These are phyloP conservation scores for Angophora floribunda DNA, from an alignment of 345 rosid genomes.

Conservation along the genomic window DNA sequence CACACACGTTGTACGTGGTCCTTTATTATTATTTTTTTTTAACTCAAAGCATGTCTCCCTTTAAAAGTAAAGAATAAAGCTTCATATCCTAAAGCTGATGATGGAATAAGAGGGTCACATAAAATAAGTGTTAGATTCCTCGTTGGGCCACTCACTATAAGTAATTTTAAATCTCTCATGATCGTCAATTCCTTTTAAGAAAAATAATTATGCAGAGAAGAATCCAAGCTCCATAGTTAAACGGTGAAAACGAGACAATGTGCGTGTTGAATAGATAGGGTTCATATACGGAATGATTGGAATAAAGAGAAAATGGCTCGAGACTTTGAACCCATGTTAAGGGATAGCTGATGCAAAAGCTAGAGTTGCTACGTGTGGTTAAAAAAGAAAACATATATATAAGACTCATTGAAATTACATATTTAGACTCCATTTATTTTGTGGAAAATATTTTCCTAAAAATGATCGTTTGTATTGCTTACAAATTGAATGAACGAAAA, in stretches of 20 bases:
- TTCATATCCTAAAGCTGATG: not conserved
- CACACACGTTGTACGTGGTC: not conserved
- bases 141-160: not conserved
- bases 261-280: accelerated
- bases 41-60: not conserved
- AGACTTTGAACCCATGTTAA: not conserved
- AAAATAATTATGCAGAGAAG: not conserved
- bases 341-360: not conserved
- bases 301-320: not conserved
- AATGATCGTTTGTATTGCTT: accelerated
- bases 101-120: not conserved
- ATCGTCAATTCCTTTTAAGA: not conserved
- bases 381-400: not conserved
- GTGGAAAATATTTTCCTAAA: too few relatives aligned
- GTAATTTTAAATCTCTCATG: not conserved
- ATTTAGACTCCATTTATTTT: not conserved
- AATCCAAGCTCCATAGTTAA: not conserved
- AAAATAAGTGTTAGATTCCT: not conserved
- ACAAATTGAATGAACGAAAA: too few relatives aligned
- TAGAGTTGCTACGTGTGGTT: accelerated
- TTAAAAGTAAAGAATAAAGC: not conserved
- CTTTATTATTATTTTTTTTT: not conserved
- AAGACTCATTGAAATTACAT: not conserved
- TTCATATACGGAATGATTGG: accelerated
- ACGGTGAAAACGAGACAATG: not conserved